Percentiles rank a stretch among this genome's conserved stretches.
phyloP scores from a whole-genome alignment of 225 moss, liverwort and hornwort species.

The Thuidium tamariscinum region DNA sequence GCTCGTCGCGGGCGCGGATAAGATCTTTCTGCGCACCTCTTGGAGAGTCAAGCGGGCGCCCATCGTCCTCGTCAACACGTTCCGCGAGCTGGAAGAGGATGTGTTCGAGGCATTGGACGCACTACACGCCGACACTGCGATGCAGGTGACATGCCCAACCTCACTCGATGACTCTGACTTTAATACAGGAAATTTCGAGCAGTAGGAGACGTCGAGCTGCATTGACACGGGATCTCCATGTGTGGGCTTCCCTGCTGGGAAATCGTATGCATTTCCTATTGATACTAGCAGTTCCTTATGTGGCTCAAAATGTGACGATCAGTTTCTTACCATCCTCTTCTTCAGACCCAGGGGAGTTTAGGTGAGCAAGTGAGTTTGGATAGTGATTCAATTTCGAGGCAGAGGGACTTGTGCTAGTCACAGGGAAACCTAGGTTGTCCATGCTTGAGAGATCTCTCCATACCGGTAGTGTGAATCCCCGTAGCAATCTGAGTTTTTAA shows the following conservation, averaged over 20 bases:
- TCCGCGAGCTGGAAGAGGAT: constrained; percentile 14
- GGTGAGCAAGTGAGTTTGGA: background rate
- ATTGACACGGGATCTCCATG: too few relatives aligned
- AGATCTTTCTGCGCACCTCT: background rate
- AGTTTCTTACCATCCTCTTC: background rate
- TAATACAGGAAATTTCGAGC: background rate
- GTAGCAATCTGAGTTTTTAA: background rate
- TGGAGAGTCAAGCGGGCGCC: constrained; percentile 1
- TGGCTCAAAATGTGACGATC: background rate
- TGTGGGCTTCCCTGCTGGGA: background rate
- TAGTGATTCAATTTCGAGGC: background rate
- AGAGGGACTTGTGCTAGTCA: background rate
- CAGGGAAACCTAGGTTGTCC: background rate
- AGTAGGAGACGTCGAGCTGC: too few relatives aligned
- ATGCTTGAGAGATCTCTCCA: background rate
- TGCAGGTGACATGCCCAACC: background rate
- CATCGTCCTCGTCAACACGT: constrained; percentile 24
- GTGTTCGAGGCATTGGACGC: constrained; percentile 1
- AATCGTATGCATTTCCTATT: background rate
- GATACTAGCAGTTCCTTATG: background rate
- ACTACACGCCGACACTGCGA: background rate
- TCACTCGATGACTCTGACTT: background rate
- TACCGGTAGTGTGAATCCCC: background rate
- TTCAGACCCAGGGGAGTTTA: background rate
- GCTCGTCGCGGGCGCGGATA: background rate